These are phyloP conservation scores for Blastobotrys arbuscula DNA, from an alignment of 1,139 yeast species.

Conservation along the genomic window DNA sequence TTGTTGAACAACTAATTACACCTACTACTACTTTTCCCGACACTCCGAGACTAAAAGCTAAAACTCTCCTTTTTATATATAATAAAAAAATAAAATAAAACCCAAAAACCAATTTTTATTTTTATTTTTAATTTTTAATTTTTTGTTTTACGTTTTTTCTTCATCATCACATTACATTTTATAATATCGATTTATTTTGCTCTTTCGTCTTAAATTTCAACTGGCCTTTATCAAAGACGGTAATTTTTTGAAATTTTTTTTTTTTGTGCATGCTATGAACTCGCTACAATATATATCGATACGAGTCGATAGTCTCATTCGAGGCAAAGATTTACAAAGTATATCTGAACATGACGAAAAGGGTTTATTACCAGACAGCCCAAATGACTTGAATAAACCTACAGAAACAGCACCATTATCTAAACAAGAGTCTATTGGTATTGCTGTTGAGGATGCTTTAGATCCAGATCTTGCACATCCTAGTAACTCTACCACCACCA, in stretches of 20 bases:
- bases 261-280: conserved; percentile 27
- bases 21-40: too few relatives aligned
- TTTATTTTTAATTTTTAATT: not conserved
- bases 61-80: too few relatives aligned
- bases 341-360: too few relatives aligned
- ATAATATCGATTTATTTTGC: too few relatives aligned
- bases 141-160: too few relatives aligned
- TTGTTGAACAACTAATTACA: too few relatives aligned
- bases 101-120: not conserved
- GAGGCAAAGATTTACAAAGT: conserved; percentile 15
- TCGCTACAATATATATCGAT: conserved; percentile 31
- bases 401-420: conserved; percentile 4
- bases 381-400: conserved; percentile 8
- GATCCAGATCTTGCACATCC: not conserved
- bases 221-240: too few relatives aligned
- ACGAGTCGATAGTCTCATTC: conserved; percentile 31
- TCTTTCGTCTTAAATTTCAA: too few relatives aligned
- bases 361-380: not conserved
- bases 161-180: too few relatives aligned
- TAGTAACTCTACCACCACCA: not conserved
- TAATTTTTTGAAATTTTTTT: too few relatives aligned
- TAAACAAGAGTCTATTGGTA: conserved; percentile 6
- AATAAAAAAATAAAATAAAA: not conserved
- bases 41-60: too few relatives aligned
- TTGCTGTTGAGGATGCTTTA: not conserved